phyloP scores from a whole-genome alignment of 257 asterid genomes.

The Pogostemon cablin region DNA sequence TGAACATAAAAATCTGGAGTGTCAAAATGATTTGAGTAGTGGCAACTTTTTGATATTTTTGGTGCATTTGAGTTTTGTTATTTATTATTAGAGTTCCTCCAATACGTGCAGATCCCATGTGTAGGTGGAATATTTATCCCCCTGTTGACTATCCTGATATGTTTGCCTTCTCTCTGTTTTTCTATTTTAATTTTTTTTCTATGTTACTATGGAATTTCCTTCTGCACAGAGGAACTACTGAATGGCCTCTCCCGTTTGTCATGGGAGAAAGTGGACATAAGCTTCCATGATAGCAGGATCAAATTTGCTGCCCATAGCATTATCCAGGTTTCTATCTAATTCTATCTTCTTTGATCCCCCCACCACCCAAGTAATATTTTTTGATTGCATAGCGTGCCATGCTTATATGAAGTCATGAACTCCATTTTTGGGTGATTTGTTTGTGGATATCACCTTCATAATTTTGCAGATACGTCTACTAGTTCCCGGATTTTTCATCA shows the following conservation, averaged over 20 bases:
- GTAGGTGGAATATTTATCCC: background rate
- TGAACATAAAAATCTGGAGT: background rate
- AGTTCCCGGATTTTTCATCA: no score
- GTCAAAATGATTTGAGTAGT: background rate
- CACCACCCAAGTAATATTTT: background rate
- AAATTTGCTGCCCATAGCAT: conserved; percentile 91
- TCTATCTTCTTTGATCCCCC: background rate
- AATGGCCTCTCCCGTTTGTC: conserved; percentile 82
- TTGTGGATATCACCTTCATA: no score
- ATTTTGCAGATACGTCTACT: no score
- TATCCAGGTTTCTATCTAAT: conserved; percentile 67
- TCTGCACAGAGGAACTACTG: conserved; percentile 66
- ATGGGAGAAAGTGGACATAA: conserved; percentile 98
- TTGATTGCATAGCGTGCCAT: no score
- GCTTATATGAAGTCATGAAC: no score
- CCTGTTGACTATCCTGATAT: background rate
- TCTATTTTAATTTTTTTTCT: background rate
- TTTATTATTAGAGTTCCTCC: background rate
- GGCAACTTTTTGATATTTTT: background rate
- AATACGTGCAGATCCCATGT: background rate
- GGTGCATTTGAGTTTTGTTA: background rate
- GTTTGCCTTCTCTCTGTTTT: background rate
- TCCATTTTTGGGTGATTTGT: no score
- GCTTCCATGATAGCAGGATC: conserved; percentile 81
- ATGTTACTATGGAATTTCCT: conserved; percentile 14